Evolutionary conservation across 139 green algal species (phyloP).

Genomic region (Coccomyxa sp.): DNA sequence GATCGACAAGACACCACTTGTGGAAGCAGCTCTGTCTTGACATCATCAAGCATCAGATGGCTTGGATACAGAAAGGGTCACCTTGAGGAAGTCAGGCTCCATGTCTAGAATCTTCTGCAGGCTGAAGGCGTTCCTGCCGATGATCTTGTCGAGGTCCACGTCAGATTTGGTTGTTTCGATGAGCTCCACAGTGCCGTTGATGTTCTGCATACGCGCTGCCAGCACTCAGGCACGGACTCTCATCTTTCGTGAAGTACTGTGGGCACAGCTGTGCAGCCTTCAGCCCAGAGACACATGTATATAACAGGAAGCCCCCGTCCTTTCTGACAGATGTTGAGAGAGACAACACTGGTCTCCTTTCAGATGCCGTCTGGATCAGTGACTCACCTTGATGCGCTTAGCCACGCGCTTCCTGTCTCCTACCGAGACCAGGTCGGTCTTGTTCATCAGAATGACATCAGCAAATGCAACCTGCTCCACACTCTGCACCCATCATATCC

Average conservation of each 20-base stretch:
- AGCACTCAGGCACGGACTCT: too few species aligned
- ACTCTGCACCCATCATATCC: slow-evolving; percentile 47
- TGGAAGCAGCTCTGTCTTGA: too few species aligned
- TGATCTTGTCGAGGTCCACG: slow-evolving; percentile 41
- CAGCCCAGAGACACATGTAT: too few species aligned
- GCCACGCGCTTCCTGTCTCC: slow-evolving; percentile 35
- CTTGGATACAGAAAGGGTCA: too few species aligned
- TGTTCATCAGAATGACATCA: slow-evolving; percentile 89
- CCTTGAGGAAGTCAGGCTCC: slow-evolving; percentile 59
- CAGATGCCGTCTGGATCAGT: too few species aligned
- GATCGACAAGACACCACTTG: too few species aligned
- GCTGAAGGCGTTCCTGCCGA: slow-evolving; percentile 52
- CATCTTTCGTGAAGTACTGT: too few species aligned
- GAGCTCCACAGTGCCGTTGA: slow-evolving; percentile 43
- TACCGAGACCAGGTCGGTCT: slow-evolving; percentile 55
- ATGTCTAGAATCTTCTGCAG: slow-evolving; percentile 51
- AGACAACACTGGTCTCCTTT: too few species aligned
- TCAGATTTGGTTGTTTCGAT: slow-evolving; percentile 38
- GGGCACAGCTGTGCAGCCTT: too few species aligned
- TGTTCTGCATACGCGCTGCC: slow-evolving; percentile 15
- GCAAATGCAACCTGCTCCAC: slow-evolving; percentile 82
- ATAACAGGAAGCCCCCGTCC: too few species aligned
- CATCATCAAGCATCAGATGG: too few species aligned
- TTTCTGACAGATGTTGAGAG: too few species aligned
- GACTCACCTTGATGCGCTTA: slow-evolving; percentile 28